Evolutionary conservation across 2,329 filamentous ascomycete species (phyloP), one percentile per base, ranked within the genome.

Genomic region (Lecanicillium sp.): DNA sequence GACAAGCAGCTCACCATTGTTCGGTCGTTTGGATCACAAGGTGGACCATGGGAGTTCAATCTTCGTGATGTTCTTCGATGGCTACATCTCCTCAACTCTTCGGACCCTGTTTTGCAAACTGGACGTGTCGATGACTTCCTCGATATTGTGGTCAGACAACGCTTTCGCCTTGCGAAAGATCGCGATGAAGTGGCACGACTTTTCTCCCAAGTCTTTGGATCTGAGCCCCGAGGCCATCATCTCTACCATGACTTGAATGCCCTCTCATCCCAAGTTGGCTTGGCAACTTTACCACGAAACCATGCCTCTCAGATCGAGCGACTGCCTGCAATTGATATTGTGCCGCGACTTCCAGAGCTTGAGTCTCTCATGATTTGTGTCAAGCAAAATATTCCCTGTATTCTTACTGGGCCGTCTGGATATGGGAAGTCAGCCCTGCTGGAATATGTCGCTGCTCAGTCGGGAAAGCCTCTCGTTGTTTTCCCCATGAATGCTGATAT

Each of bases 21-120:
- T 37, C 71, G 68, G 44, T 59, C 65, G 1, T 81, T 82, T 48
- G 78, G 77, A 3, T 64, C 68, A 1, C 73, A 78, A 47, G 78
- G 78, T 12, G 85, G 83, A 6, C 92, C 94, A 2, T 98, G 88
- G 92, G 92, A 95, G 54, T 92, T 95, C 57, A 98, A 95, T 52
- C 65, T 98, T 46, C 82, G 88, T 58, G 90, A 96, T 58, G 85
- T 87, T 3, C 75, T 92, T 40, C 76, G 90, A 44, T 96, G 90
- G 90, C 65, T 95, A 34, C 76, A 84, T 48, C 63, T 96, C 12
- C 43, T 65, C 14, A 58, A 54, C 40, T 57, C 60, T 5, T 56
- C 70, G 1, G 70, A 80, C 31, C 68, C 77, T 4, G 63, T 87
- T 12, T 65, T 89, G 14, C 63, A 70, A 18, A 71, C 73, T 18